Evolutionary conservation across 148 eudicot species (phyloP).

Genomic region (Camellia sinensis): DNA sequence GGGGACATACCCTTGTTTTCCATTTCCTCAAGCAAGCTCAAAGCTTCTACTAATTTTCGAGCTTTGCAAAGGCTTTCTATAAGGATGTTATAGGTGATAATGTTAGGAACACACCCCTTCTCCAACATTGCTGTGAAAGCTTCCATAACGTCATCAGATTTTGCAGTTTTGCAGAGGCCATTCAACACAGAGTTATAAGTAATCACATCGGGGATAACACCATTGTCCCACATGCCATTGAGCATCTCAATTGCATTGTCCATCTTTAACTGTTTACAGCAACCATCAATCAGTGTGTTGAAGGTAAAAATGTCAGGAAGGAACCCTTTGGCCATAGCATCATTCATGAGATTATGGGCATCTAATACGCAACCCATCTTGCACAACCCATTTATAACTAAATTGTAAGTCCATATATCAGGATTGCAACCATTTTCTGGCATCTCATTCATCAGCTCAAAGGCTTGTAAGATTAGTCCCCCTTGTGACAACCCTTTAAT

Average conservation of each 20-base stretch:
- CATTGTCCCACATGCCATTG: slow-evolving; percentile 72
- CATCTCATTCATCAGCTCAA: slow-evolving; percentile 78
- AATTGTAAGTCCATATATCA: slow-evolving; percentile 75
- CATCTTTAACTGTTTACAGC: slow-evolving; percentile 77
- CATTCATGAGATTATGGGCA: slow-evolving; percentile 65
- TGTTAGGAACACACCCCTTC: slow-evolving; percentile 71
- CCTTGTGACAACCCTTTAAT: slow-evolving; percentile 74
- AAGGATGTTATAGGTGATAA: slow-evolving; percentile 75
- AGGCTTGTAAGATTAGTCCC: slow-evolving; percentile 66
- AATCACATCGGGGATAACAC: slow-evolving; percentile 71
- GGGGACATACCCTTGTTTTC: slow-evolving; percentile 56
- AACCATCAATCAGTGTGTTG: slow-evolving; percentile 88
- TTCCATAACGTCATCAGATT: slow-evolving; percentile 64
- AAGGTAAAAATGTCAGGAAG: slow-evolving; percentile 86
- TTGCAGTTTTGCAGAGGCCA: slow-evolving; percentile 82
- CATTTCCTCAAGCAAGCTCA: slow-evolving; percentile 61
- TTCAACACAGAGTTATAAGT: slow-evolving; percentile 81
- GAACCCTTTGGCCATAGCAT: slow-evolving; percentile 72
- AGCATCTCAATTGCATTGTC: slow-evolving; percentile 66
- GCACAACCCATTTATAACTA: slow-evolving; percentile 80
- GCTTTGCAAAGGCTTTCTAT: slow-evolving; percentile 74
- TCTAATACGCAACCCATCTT: slow-evolving; percentile 83
- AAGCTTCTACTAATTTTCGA: slow-evolving; percentile 56
- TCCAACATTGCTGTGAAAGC: slow-evolving; percentile 73
- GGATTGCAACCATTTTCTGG: slow-evolving; percentile 62